Percentiles rank a stretch among this genome's conserved stretches.
phyloP scores from a whole-genome alignment of 208 protist species.

The Leishmania arabica region DNA sequence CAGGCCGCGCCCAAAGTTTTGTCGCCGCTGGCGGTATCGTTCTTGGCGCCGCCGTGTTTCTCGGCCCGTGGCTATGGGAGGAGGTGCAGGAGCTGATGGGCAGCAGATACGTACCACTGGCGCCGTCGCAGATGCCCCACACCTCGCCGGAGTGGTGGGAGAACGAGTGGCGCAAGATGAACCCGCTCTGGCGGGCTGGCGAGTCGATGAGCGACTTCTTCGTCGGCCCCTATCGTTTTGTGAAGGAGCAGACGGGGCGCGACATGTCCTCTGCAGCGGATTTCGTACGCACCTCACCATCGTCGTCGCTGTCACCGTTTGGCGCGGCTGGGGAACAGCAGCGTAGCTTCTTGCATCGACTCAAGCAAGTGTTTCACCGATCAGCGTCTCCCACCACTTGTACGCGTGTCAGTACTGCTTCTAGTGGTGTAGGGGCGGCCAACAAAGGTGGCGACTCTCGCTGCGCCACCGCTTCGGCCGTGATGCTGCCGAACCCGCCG shows the following conservation, averaged over 20 bases:
- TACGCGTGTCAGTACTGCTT: background rate
- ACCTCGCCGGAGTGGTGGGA: slow-evolving; percentile 89
- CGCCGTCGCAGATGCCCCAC: slow-evolving; percentile 62
- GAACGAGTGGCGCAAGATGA: slow-evolving; percentile 90
- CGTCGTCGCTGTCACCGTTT: background rate
- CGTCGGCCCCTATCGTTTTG: slow-evolving; percentile 60
- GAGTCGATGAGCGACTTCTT: slow-evolving; percentile 70
- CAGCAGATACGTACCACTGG: slow-evolving; percentile 65
- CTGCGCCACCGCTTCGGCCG: background rate
- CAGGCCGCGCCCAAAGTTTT: slow-evolving; percentile 66
- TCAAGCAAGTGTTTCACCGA: slow-evolving; percentile 8
- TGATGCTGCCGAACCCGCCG: slow-evolving; percentile 18
- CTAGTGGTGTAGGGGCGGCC: background rate
- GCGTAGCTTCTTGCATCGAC: slow-evolving; percentile 6
- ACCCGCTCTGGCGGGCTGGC: slow-evolving; percentile 73
- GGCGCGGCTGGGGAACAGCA: background rate
- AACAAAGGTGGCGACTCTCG: background rate
- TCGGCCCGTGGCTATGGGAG: slow-evolving; percentile 79
- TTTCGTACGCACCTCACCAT: slow-evolving; percentile 43
- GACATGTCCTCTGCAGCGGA: slow-evolving; percentile 63
- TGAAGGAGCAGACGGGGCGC: slow-evolving; percentile 69
- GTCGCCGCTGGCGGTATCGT: slow-evolving; percentile 70
- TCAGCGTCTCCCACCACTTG: background rate
- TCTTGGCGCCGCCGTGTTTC: slow-evolving; percentile 59
- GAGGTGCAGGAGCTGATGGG: slow-evolving; percentile 73